Evolutionary conservation across 371 early-diverging fungal species (phyloP), one percentile per base, ranked within the genome.

Genomic region (Blakeslea trispora): DNA sequence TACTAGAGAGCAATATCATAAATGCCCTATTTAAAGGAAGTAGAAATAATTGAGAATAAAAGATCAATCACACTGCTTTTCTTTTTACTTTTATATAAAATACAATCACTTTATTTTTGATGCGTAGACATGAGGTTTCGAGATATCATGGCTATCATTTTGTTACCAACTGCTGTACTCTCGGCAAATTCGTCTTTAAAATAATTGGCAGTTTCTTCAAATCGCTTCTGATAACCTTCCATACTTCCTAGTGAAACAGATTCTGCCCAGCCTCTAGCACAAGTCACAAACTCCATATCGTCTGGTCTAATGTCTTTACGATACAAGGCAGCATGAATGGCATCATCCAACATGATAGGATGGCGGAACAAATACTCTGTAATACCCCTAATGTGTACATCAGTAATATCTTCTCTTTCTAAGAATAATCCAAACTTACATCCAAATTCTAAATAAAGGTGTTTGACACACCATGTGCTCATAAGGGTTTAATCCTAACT

Each of bases 401-500:
- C 28, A 28, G 7, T 28, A 48, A 41, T 31, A 18, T 7, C 37
- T n/a, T n/a, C n/a, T n/a, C n/a, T n/a, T n/a, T n/a, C n/a, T n/a
- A n/a, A n/a, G n/a, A n/a, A n/a, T n/a, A n/a, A n/a, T n/a, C n/a
- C 19, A 47, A 14, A 40, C 77, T 74, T 82, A 86, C 79, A 94
- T 82, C 91, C 95, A 93, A 53, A 96, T 77, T 23, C 96, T 81
- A 72, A 98, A 98, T 17, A 94, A 82, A 3, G 98, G 98, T 1
- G 98, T 98, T 71, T 95, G 94, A 55, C 96, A 95, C 5, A 96
- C 90, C 71, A 98, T 82, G 66, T 94, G 94, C 42, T 93, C 90
- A 67, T 96, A 98, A 11, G 98, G 97, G 53, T 92, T 88, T 70
- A 94, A 84, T 19, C 74, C 68, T 59, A 94, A 77, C 15, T 74